These are phyloP conservation scores for Styphnolobium japonicum DNA, from an alignment of 306 rosid species.

Conservation along the genomic window DNA sequence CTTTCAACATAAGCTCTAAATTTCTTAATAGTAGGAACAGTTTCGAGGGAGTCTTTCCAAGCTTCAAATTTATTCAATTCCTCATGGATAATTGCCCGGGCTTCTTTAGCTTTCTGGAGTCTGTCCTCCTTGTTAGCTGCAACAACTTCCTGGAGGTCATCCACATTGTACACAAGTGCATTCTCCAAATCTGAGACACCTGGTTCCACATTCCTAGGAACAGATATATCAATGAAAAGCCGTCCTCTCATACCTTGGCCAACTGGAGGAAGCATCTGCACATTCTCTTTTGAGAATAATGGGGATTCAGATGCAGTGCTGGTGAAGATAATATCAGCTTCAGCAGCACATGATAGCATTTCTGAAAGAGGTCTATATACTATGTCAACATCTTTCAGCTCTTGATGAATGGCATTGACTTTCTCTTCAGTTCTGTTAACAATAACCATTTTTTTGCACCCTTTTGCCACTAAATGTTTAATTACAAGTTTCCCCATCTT, in stretches of 20 bases:
- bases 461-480: constrained; percentile 83
- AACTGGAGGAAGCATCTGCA: constrained; percentile 51
- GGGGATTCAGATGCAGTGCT: constrained; percentile 77
- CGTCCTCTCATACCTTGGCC: constrained; percentile 37
- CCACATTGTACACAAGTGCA: constrained; percentile 66
- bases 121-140: constrained; percentile 88
- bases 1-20: constrained; percentile 76
- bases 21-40: constrained; percentile 91
- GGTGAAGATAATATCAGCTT: constrained; percentile 74
- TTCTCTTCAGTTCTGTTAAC: constrained; percentile 73
- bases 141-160: constrained; percentile 91
- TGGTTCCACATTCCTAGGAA: constrained; percentile 82
- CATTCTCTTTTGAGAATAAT: constrained; percentile 64
- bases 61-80: constrained; percentile 73
- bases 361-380: constrained; percentile 77
- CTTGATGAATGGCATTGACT: constrained; percentile 56
- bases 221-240: constrained; percentile 78
- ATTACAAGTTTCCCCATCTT: constrained; percentile 96
- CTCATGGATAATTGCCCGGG: constrained; percentile 57
- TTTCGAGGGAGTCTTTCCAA: constrained; percentile 82
- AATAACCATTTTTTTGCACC: constrained; percentile 69
- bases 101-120: constrained; percentile 65
- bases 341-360: constrained; percentile 53
- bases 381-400: constrained; percentile 60
- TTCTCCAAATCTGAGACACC: constrained; percentile 58